Conservation (phyloP, 225 moss, liverwort and hornwort genomes). For the Takakia lepidozioides region DNA sequence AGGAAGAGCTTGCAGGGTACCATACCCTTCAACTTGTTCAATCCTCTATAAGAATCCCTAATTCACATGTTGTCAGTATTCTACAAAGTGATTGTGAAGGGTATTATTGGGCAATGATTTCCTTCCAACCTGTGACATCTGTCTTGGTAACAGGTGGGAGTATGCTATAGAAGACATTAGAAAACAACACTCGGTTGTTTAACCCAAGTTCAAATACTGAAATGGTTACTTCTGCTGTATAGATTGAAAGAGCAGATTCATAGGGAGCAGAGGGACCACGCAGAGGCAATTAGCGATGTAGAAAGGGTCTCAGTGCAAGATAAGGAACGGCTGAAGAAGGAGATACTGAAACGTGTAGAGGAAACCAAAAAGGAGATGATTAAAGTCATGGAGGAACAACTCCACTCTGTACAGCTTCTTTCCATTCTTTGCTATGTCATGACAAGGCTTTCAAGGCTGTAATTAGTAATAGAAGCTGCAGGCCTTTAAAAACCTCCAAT, state of each 20-base stretch:
- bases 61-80: too few relatives aligned
- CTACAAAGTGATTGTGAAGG: too few relatives aligned
- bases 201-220: background rate
- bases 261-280: conserved; percentile 75
- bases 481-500: too few relatives aligned
- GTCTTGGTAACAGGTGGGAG: too few relatives aligned
- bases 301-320: conserved; percentile 81
- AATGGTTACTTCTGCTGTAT: background rate
- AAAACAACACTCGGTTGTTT: background rate
- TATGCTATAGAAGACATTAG: too few relatives aligned
- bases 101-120: too few relatives aligned
- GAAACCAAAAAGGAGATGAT: conserved; percentile 71
- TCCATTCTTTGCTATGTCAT: too few relatives aligned
- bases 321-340: conserved; percentile 75
- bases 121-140: too few relatives aligned
- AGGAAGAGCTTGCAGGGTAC: conserved; percentile 21
- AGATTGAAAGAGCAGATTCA: conserved; percentile 52
- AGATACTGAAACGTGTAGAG: conserved; percentile 57
- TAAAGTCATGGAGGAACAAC: conserved; percentile 47
- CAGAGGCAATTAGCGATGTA: conserved; percentile 77
- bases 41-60: too few relatives aligned
- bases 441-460: too few relatives aligned
- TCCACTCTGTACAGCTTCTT: conserved; percentile 37
- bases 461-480: too few relatives aligned
- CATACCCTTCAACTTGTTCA: too few relatives aligned